phyloP scores from a whole-genome alignment of 257 asterid genomes.

The Orobanche coerulescens region DNA sequence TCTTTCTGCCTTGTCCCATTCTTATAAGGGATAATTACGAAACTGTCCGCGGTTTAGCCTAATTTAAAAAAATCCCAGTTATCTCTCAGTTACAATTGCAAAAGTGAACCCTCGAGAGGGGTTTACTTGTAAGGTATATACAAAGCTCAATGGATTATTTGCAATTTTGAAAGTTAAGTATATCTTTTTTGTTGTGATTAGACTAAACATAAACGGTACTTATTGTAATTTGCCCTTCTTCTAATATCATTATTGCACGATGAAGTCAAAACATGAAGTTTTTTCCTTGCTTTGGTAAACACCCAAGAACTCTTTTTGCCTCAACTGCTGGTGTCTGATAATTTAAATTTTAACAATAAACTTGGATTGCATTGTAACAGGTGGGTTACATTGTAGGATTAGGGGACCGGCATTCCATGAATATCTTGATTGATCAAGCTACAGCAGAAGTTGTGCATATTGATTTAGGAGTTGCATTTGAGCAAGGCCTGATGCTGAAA shows the following conservation, averaged over 20 bases:
- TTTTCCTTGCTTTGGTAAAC: conserved; percentile 13
- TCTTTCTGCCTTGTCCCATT: neutral
- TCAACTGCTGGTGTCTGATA: conserved; percentile 10
- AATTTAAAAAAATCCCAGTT: no score
- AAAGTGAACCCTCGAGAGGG: no score
- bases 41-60: no score
- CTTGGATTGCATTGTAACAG: conserved; percentile 28
- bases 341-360: conserved; percentile 11
- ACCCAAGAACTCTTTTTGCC: conserved; percentile 2
- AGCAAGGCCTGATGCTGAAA: conserved; percentile 98
- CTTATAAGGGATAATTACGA: conserved; percentile 2
- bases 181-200: no score
- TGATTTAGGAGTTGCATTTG: conserved; percentile 98
- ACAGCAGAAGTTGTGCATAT: conserved; percentile 98
- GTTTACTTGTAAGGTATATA: no score
- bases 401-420: conserved; percentile 97
- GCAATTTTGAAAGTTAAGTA: no score
- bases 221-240: no score
- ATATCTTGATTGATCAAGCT: conserved; percentile 85
- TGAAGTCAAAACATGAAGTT: conserved; percentile 13
- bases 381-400: conserved; percentile 98
- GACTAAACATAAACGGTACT: no score
- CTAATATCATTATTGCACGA: neutral
- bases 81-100: no score
- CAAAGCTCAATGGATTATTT: no score